A percentile compares a stretch with the other conserved stretches of the same genome.
phyloP scores from a whole-genome alignment of 108 stramenopile genomes.

The Epithemia pelagica region DNA sequence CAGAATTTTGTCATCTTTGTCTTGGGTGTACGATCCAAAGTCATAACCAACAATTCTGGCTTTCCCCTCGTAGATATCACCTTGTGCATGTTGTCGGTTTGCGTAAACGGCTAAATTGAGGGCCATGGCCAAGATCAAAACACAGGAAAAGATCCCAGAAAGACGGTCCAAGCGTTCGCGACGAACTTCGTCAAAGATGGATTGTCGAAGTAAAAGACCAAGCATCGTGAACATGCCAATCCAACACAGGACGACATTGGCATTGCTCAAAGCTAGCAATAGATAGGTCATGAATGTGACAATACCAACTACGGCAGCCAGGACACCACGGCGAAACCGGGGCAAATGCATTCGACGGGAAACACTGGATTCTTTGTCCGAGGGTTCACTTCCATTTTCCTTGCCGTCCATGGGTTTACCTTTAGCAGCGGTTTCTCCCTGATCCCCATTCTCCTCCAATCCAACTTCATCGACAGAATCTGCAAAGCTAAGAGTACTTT shows the following conservation, averaged over 20 bases:
- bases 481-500: neutral
- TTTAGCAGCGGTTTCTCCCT: neutral
- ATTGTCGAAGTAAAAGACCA: slow-evolving; percentile 23
- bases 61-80: slow-evolving; percentile 40
- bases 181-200: slow-evolving; percentile 39
- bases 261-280: slow-evolving; percentile 25
- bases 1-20: slow-evolving; percentile 15
- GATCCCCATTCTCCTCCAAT: neutral
- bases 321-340: neutral
- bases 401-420: neutral
- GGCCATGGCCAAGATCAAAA: slow-evolving; percentile 31
- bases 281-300: slow-evolving; percentile 19
- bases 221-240: slow-evolving; percentile 25
- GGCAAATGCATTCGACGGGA: neutral
- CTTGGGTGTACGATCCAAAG: slow-evolving; percentile 24
- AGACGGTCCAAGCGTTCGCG: slow-evolving; percentile 35
- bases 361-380: neutral
- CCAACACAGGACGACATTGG: slow-evolving; percentile 8
- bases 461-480: neutral
- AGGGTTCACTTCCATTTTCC: neutral
- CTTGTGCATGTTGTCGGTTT: slow-evolving; percentile 17
- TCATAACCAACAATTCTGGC: slow-evolving; percentile 42
- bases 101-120: slow-evolving; percentile 25
- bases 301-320: neutral
- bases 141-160: slow-evolving; percentile 21